Evolutionary conservation across 2,329 filamentous ascomycete genomes (phyloP).

Genomic region (Aspergillus aculeatinus): DNA sequence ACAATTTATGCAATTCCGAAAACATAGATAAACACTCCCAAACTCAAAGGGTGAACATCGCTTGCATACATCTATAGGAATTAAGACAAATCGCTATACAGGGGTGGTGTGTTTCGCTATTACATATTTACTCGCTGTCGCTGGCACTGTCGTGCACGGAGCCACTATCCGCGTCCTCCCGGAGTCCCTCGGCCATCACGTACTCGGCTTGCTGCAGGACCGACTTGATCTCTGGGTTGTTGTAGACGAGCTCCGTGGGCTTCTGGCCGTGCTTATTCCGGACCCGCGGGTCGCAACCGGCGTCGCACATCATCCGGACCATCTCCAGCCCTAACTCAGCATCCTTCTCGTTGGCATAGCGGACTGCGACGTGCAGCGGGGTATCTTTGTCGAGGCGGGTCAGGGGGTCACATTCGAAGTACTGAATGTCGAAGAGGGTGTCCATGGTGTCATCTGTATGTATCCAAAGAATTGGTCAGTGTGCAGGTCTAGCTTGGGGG

Average conservation of each 20-base stretch:
- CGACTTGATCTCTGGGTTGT: conserved; percentile 43
- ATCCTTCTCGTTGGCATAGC: conserved; percentile 49
- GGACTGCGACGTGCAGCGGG: conserved; percentile 47
- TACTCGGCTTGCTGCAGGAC: conserved; percentile 48
- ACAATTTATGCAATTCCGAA: background rate
- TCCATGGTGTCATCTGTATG: conserved; percentile 48
- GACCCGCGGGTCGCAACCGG: conserved; percentile 49
- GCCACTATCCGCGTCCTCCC: conserved; percentile 35
- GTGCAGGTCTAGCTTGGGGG: background rate
- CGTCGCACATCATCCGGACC: conserved; percentile 52
- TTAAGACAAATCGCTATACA: conserved; percentile 5
- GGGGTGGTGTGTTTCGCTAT: background rate
- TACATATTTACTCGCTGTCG: conserved; percentile 37
- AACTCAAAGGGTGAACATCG: conserved; percentile 15
- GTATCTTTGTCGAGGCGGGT: conserved; percentile 49
- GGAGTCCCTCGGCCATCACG: conserved; percentile 47
- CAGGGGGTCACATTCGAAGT: conserved; percentile 49
- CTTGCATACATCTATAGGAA: conserved; percentile 22
- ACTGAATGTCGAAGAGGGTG: conserved; percentile 48
- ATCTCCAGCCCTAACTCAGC: conserved; percentile 44
- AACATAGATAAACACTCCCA: background rate
- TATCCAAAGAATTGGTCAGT: background rate
- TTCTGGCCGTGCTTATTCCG: conserved; percentile 50
- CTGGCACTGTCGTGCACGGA: conserved; percentile 41
- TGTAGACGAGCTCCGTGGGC: conserved; percentile 45